These are phyloP conservation scores for Podospora pseudoanserina DNA, from an alignment of 495 filamentous ascomycete species.

Conservation along the genomic window DNA sequence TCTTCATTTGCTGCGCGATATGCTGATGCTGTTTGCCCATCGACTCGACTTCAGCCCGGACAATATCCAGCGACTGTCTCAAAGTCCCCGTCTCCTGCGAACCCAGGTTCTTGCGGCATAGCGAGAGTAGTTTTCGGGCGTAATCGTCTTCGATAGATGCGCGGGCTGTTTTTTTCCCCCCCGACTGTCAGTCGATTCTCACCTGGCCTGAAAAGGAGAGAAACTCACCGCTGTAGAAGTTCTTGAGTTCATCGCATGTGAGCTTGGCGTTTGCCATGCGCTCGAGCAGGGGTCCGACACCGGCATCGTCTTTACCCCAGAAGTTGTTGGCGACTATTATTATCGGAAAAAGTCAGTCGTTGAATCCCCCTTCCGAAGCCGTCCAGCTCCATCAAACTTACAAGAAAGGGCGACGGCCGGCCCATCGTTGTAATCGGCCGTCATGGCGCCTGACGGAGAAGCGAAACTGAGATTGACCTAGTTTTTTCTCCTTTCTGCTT, in stretches of 20 bases:
- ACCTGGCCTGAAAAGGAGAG: background rate
- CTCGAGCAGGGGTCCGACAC: constrained; percentile 85
- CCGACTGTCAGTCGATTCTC: background rate
- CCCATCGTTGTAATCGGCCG: constrained; percentile 32
- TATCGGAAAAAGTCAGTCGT: constrained; percentile 3
- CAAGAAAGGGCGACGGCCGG: constrained; percentile 50
- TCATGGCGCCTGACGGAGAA: constrained; percentile 24
- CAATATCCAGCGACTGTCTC: constrained; percentile 73
- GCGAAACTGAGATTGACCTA: background rate
- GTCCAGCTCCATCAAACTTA: constrained; percentile 14
- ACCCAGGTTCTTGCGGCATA: constrained; percentile 85
- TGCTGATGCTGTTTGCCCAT: constrained; percentile 90
- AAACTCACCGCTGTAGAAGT: constrained; percentile 77
- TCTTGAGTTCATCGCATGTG: constrained; percentile 89
- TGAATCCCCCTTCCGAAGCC: background rate
- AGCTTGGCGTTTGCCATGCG: constrained; percentile 95
- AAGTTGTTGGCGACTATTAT: constrained; percentile 92
- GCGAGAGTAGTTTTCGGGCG: constrained; percentile 79
- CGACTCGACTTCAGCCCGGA: constrained; percentile 87
- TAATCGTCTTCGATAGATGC: constrained; percentile 97
- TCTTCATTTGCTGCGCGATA: constrained; percentile 92
- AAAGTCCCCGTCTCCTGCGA: constrained; percentile 85
- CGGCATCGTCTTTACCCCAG: constrained; percentile 99
- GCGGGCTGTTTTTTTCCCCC: constrained; percentile 55
- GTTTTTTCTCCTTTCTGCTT: background rate